Base-by-base conservation (phyloP, 2,329 filamentous ascomycete species). In the Cytospora leucostoma region DNA sequence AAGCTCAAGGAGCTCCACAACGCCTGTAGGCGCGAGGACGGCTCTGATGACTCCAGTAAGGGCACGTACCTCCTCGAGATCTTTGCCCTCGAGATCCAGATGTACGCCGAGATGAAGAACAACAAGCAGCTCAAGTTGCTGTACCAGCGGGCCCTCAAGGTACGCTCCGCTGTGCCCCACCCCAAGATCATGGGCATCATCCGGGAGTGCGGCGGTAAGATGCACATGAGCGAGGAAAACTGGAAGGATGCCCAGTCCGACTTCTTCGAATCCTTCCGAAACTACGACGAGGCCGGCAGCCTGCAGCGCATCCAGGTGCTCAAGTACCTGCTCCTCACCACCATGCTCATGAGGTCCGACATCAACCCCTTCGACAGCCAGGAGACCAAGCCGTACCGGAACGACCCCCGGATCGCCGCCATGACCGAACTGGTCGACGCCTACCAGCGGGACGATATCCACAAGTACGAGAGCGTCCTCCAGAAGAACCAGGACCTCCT, bases 151-250 rank as follows among this genome's bases (percentile, higher is more conserved):
- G 95, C 95, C 6, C 84, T 99, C 56, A 90, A 90, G 68, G 94
- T 99, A 61, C 89, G 92, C 66, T 98, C 95, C n/a, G 95, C 95
- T 0, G 95, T 99, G 13, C 94, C 95, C 47, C 95, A 99, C 78
- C 95, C 95, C 64, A 96, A 97, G 79, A 97, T 99, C 75, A 97
- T 98, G 92, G 95, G 95, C 58, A 94, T 99, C 75, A 99, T 99
- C 73, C 90, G 94, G 61, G 95, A 99, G 79, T 99, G 95, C 74
- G 95, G 95, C 71, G 95, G 95, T 70, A 99, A 99, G 82, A 99
- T 99, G 95, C 93, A 98, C 80, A 98, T 99, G 95, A 95, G 91
- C 75, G 95, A 99, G 82, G 95, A 98, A 79, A 98, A 98, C 75
- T 99, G 95, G 95, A 92, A 95, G 75, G 92, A 93, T 72, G 95